Conservation (phyloP, 2,329 filamentous ascomycete species). For the Ascocoryne sarcoides region DNA sequence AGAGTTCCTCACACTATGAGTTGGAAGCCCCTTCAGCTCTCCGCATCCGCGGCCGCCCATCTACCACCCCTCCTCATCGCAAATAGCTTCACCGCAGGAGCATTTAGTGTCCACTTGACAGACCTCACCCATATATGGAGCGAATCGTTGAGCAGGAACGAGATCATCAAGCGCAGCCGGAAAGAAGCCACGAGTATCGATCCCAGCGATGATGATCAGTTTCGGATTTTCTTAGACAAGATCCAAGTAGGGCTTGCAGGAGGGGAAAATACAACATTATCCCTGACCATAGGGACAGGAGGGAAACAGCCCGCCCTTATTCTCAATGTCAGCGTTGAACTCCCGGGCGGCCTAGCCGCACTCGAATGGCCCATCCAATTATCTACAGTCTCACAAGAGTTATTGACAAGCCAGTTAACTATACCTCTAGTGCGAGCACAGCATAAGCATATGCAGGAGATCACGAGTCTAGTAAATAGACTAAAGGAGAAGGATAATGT, state of each 20-base stretch:
- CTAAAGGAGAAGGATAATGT: slow-evolving; percentile 45
- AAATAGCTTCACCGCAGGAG: slow-evolving; percentile 40
- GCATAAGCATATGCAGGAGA: slow-evolving; percentile 35
- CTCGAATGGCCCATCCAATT: slow-evolving; percentile 60
- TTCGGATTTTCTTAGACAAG: slow-evolving; percentile 57
- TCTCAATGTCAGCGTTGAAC: slow-evolving; percentile 43
- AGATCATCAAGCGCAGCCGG: slow-evolving; percentile 54
- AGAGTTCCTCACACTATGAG: slow-evolving; percentile 11
- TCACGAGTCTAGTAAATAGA: slow-evolving; percentile 34
- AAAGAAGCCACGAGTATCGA: slow-evolving; percentile 63
- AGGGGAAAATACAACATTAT: slow-evolving; percentile 36
- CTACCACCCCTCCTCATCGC: slow-evolving; percentile 58
- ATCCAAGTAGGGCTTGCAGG: slow-evolving; percentile 41
- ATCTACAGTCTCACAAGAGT: slow-evolving; percentile 27
- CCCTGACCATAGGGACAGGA: slow-evolving; percentile 35
- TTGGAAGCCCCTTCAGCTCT: slow-evolving; percentile 21
- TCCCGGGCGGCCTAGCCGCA: slow-evolving; percentile 54
- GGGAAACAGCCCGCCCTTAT: slow-evolving; percentile 31
- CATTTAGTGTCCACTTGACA: slow-evolving; percentile 59
- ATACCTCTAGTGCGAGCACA: slow-evolving; percentile 38
- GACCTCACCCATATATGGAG: slow-evolving; percentile 68
- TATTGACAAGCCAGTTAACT: slow-evolving; percentile 37
- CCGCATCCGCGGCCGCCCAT: slow-evolving; percentile 19
- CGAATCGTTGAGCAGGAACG: slow-evolving; percentile 52
- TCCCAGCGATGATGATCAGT: slow-evolving; percentile 55